These are phyloP conservation scores for Debaryomyces maramus DNA, from an alignment of 805 yeast genomes.

Conservation along the genomic window DNA sequence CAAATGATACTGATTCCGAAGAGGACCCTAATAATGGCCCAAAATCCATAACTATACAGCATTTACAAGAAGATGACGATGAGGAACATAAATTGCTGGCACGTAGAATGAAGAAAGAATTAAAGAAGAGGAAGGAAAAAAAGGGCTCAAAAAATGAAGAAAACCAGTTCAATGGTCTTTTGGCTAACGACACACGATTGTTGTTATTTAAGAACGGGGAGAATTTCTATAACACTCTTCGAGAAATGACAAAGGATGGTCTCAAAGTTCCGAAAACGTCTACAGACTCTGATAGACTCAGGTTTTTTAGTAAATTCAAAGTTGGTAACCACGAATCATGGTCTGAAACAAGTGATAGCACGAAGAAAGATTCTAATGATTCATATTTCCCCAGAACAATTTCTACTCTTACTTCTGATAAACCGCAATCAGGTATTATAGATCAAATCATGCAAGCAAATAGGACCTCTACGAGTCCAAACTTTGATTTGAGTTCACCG, in stretches of 20 bases:
- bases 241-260: conserved; percentile 6
- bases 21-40: conserved; percentile 12
- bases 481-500: not conserved
- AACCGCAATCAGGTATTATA: not conserved
- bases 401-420: not conserved
- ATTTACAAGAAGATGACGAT: conserved; percentile 28
- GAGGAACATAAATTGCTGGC: conserved; percentile 4
- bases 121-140: conserved; percentile 10
- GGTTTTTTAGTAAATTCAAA: too few relatives aligned
- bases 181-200: conserved; percentile 68
- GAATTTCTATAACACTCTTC: conserved; percentile 41
- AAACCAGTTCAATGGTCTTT: conserved; percentile 32
- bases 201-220: conserved; percentile 59
- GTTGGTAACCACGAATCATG: too few relatives aligned
- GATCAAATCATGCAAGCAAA: not conserved
- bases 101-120: conserved; percentile 6
- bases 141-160: not conserved
- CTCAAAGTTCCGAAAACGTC: too few relatives aligned
- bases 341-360: too few relatives aligned
- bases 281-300: too few relatives aligned
- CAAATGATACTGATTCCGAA: conserved; percentile 7
- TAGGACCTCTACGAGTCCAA: not conserved
- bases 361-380: too few relatives aligned
- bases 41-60: conserved; percentile 50
- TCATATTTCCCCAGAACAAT: not conserved